These are phyloP conservation scores for Claviceps lovelessii DNA, from an alignment of 2,329 filamentous ascomycete species.

Conservation along the genomic window DNA sequence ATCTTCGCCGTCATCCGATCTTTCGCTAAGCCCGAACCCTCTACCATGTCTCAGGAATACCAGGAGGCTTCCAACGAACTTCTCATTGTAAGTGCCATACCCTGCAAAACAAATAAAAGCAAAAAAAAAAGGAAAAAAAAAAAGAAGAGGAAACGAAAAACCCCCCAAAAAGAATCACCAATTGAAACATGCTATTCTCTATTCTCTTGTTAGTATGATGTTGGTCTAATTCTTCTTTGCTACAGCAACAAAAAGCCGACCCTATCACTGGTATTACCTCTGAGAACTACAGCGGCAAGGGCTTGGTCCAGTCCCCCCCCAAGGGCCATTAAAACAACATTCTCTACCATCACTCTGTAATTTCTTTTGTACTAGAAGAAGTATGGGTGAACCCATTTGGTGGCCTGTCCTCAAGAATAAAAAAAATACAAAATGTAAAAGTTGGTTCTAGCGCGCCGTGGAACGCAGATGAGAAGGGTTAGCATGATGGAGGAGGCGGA, in stretches of 20 bases:
- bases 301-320: slow-evolving; percentile 59
- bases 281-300: slow-evolving; percentile 63
- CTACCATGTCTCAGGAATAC: slow-evolving; percentile 93
- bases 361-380: slow-evolving; percentile 22
- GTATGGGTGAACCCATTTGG: slow-evolving; percentile 15
- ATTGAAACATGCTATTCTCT: background rate
- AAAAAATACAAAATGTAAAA: slow-evolving; percentile 16
- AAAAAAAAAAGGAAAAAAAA: too few relatives aligned
- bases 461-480: slow-evolving; percentile 5
- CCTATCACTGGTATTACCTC: slow-evolving; percentile 74
- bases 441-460: slow-evolving; percentile 15
- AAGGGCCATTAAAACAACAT: slow-evolving; percentile 28
- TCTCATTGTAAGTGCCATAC: slow-evolving; percentile 53
- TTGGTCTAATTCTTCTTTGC: background rate
- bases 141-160: background rate
- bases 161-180: too few relatives aligned
- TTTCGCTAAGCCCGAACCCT: slow-evolving; percentile 58
- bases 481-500: slow-evolving; percentile 16
- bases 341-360: slow-evolving; percentile 12
- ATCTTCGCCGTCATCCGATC: slow-evolving; percentile 60
- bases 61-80: slow-evolving; percentile 92
- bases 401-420: slow-evolving; percentile 12
- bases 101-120: background rate
- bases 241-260: slow-evolving; percentile 68
- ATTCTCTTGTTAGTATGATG: background rate